phyloP scores from a whole-genome alignment of 2,329 filamentous ascomycete species.

The Leptographium wingfieldii region DNA sequence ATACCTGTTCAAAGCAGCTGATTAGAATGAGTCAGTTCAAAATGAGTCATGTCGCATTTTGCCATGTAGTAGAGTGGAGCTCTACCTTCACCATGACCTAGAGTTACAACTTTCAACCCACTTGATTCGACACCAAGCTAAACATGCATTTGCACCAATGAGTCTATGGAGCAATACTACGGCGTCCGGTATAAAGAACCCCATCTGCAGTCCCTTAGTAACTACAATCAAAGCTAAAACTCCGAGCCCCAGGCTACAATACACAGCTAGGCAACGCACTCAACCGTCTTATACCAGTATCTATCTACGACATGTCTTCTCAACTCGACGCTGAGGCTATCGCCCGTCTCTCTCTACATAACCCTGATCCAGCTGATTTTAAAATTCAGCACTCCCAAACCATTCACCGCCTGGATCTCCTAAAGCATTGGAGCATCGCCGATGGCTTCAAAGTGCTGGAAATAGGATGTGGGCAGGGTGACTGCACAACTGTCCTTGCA shows the following conservation, averaged over 20 bases:
- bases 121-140: background rate
- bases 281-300: background rate
- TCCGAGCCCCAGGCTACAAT: background rate
- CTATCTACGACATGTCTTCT: constrained; percentile 1
- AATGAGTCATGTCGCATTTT: background rate
- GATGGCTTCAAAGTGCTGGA: constrained; percentile 36
- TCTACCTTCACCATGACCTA: background rate
- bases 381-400: constrained; percentile 4
- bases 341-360: constrained; percentile 2
- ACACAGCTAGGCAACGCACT: background rate
- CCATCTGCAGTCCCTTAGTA: background rate
- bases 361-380: background rate
- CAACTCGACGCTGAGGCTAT: constrained; percentile 1
- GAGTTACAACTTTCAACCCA: background rate
- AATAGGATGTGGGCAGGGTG: constrained; percentile 48
- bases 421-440: constrained; percentile 22
- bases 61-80: background rate
- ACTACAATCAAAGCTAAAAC: background rate
- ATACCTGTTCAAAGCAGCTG: no score
- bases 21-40: background rate
- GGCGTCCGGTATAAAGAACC: background rate
- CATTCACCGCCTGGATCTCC: constrained; percentile 23
- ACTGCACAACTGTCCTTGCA: constrained; percentile 41
- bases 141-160: background rate
- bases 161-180: background rate